phyloP scores from a whole-genome alignment of 2,329 filamentous ascomycete species.

The Lachnellula arida region DNA sequence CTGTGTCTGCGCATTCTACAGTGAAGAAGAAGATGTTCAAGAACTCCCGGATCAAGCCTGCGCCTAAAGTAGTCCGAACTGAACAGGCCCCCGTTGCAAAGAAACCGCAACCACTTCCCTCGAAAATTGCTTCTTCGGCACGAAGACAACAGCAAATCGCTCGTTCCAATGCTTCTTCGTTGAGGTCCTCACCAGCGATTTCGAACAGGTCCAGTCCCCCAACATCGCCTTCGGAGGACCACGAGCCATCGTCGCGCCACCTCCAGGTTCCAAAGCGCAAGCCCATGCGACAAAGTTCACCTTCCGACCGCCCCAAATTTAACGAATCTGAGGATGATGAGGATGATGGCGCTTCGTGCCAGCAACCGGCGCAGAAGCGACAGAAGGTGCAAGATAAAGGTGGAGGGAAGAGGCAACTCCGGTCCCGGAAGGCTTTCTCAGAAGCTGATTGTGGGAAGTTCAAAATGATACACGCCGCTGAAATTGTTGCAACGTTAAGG shows the following conservation, averaged over 20 bases:
- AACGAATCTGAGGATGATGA: conserved; percentile 15
- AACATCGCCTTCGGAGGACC: conserved; percentile 10
- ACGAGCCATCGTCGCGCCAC: conserved; percentile 8
- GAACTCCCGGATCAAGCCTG: conserved; percentile 10
- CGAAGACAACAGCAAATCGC: neutral
- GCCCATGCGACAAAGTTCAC: conserved; percentile 15
- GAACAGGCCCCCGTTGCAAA: conserved; percentile 1
- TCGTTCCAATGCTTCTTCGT: neutral
- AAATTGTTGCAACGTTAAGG: conserved; percentile 48
- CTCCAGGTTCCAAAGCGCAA: conserved; percentile 15
- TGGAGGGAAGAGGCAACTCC: conserved; percentile 26
- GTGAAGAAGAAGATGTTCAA: conserved; percentile 5
- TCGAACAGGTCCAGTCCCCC: conserved; percentile 8
- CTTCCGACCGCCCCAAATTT: conserved; percentile 12
- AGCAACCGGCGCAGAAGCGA: conserved; percentile 15
- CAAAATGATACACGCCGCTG: conserved; percentile 51
- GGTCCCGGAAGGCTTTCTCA: conserved; percentile 24
- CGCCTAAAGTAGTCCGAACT: conserved; percentile 11
- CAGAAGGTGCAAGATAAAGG: conserved; percentile 13
- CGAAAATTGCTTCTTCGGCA: conserved; percentile 5
- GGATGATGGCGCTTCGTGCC: neutral
- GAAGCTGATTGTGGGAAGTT: conserved; percentile 20
- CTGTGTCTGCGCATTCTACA: too few relatives aligned
- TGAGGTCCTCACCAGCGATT: conserved; percentile 3
- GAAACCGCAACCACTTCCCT: conserved; percentile 12